These are phyloP conservation scores for Rhizophlyctis rosea DNA, from an alignment of 192 early-diverging fungal genomes.

Conservation along the genomic window DNA sequence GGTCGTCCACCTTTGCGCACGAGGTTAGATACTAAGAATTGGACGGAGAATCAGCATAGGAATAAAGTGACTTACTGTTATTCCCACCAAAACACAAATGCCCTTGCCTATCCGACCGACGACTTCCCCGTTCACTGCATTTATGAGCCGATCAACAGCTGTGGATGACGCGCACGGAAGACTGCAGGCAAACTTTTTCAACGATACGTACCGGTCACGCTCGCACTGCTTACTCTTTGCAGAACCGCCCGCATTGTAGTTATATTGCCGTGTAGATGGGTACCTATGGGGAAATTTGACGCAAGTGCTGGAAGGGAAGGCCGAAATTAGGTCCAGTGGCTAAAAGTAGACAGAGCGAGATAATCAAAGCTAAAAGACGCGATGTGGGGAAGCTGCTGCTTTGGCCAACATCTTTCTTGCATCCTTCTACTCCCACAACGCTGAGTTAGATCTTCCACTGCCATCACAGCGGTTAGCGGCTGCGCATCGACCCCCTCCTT, in stretches of 20 bases:
- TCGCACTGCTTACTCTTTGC: constrained; percentile 60
- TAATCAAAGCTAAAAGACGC: too few relatives aligned
- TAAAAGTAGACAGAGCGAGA: too few relatives aligned
- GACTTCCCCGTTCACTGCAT: constrained; percentile 66
- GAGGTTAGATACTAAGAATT: neutral
- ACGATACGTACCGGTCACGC: constrained; percentile 46
- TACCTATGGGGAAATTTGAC: too few relatives aligned
- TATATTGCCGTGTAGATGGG: too few relatives aligned
- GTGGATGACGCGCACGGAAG: neutral
- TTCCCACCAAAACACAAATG: constrained; percentile 57
- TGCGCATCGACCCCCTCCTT: too few relatives aligned
- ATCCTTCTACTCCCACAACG: too few relatives aligned
- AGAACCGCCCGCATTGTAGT: constrained; percentile 71
- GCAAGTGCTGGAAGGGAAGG: too few relatives aligned
- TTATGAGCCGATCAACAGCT: neutral
- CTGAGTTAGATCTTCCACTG: too few relatives aligned
- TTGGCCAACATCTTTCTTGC: too few relatives aligned
- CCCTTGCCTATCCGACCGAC: constrained; percentile 81
- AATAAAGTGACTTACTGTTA: constrained; percentile 5
- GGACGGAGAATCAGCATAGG: neutral
- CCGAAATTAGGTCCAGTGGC: too few relatives aligned
- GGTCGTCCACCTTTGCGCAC: constrained; percentile 9
- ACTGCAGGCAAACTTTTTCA: neutral
- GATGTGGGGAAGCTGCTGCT: too few relatives aligned
- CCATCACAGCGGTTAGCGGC: too few relatives aligned